phyloP scores from a whole-genome alignment of 768 basidiomycete species.

The Lactarius trivialis region DNA sequence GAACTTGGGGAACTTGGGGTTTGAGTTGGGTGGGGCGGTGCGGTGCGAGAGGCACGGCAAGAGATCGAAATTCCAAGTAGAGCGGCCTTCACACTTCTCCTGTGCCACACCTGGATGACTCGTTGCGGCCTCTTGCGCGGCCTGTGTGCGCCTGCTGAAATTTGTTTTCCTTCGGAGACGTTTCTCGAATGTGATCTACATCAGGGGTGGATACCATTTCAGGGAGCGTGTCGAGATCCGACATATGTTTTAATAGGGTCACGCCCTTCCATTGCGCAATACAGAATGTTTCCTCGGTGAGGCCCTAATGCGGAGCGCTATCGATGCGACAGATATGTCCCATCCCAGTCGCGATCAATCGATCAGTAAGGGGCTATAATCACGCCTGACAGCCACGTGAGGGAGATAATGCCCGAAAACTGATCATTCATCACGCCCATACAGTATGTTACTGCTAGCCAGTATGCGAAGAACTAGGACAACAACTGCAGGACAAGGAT shows the following conservation, averaged over 20 bases:
- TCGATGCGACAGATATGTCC: neutral
- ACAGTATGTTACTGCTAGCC: neutral
- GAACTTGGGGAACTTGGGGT: neutral
- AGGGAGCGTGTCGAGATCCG: neutral
- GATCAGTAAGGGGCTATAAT: constrained; percentile 5
- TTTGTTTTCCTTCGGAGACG: neutral
- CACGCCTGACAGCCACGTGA: neutral
- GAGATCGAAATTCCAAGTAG: neutral
- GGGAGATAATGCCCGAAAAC: neutral
- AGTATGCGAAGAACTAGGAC: neutral
- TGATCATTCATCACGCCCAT: neutral
- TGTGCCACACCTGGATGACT: neutral
- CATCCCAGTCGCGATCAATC: neutral
- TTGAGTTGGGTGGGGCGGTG: neutral
- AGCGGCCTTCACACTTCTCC: neutral
- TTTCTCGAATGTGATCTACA: neutral
- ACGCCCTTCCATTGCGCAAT: neutral
- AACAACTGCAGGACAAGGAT: constrained; percentile 6
- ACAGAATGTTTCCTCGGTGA: neutral
- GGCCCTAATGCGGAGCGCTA: constrained; percentile 1
- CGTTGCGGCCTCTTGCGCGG: neutral
- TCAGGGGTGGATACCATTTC: neutral
- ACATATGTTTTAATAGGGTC: neutral
- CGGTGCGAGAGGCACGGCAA: neutral
- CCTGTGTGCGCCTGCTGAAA: neutral